Evolutionary conservation across 2,329 filamentous ascomycete genomes (phyloP), one percentile per base, ranked within the genome.

Genomic region (Xylaria sp.): DNA sequence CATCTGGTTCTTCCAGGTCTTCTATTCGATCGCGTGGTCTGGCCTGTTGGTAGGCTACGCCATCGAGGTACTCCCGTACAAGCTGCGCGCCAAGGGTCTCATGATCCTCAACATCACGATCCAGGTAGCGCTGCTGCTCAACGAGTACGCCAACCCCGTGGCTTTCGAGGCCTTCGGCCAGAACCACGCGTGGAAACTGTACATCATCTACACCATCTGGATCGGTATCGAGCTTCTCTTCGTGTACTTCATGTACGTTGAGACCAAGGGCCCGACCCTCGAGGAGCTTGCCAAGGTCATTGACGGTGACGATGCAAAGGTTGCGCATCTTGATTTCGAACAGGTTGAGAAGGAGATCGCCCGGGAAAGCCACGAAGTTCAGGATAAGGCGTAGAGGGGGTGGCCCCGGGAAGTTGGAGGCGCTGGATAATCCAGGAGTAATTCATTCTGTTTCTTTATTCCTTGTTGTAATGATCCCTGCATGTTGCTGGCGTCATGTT

Each of bases 221-320:
- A 82, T 86, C 74, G 80, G 81, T 71, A 67, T 82, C 72, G 83
- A 86, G 75, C 75, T 87, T 57, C 76, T 73, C 70, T 84, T 84
- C 72, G 80, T 87, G 64, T 87, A 84, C 75, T 83, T 80, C 72
- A 80, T 81, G 77, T 81, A 80, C 71, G 77, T 88, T 67, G 87
- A 90, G 77, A 89, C 87, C 40, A 82, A 82, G 67, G 86, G 87
- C 33, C 84, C 85, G 2, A 89, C 87, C 17, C 85, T 89, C 37
- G 87, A 89, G 76, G 87, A 89, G 75, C 81, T 90, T 51, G 86
- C 85, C 72, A 86, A 85, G 77, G 83, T 89, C 76, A 89, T 89
- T 74, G 87, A 89, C 68, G 87, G 86, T 40, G 83, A 87, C 33
- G 76, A 82, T 17, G 86, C 84, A 37, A 68, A 76, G 47, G 82